Percentiles rank a stretch among this genome's conserved stretches.
Conservation (phyloP, 2,329 filamentous ascomycete species). For the Fusarium verrucosum region DNA sequence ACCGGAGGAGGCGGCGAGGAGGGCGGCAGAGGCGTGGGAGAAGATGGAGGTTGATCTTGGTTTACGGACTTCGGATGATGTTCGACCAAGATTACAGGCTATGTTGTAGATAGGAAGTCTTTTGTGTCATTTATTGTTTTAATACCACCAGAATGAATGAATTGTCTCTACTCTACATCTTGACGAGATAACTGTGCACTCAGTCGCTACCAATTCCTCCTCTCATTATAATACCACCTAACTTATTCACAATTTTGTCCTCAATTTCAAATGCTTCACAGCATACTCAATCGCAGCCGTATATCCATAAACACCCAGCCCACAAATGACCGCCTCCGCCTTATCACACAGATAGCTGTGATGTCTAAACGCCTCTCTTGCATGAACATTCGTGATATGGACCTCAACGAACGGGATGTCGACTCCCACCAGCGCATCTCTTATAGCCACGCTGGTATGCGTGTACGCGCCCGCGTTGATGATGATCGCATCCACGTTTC, state of each 20-base stretch:
- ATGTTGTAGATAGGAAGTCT: slow-evolving; percentile 43
- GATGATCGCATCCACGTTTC: slow-evolving; percentile 69
- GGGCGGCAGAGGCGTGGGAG: slow-evolving; percentile 61
- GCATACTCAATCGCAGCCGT: slow-evolving; percentile 67
- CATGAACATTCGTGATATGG: slow-evolving; percentile 80
- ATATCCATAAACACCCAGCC: slow-evolving; percentile 71
- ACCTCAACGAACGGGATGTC: slow-evolving; percentile 79
- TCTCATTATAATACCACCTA: too few species aligned
- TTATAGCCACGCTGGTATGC: slow-evolving; percentile 78
- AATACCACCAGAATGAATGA: slow-evolving; percentile 13
- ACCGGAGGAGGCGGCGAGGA: slow-evolving; percentile 63
- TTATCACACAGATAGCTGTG: slow-evolving; percentile 81
- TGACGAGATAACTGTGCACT: fast-evolving
- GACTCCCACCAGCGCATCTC: slow-evolving; percentile 77
- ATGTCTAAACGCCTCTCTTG: slow-evolving; percentile 72
- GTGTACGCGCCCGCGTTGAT: slow-evolving; percentile 82
- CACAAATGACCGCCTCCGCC: slow-evolving; percentile 77
- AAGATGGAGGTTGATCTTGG: slow-evolving; percentile 53
- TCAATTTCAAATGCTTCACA: slow-evolving; percentile 57
- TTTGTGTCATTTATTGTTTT: not conserved
- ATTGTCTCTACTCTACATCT: not conserved
- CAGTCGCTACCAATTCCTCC: too few species aligned
- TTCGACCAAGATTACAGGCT: slow-evolving; percentile 46
- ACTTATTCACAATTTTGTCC: slow-evolving; percentile 34
- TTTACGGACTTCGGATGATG: slow-evolving; percentile 40